Base-by-base conservation (phyloP, 1,139 yeast species). In the Arxiozyma telluris region DNA sequence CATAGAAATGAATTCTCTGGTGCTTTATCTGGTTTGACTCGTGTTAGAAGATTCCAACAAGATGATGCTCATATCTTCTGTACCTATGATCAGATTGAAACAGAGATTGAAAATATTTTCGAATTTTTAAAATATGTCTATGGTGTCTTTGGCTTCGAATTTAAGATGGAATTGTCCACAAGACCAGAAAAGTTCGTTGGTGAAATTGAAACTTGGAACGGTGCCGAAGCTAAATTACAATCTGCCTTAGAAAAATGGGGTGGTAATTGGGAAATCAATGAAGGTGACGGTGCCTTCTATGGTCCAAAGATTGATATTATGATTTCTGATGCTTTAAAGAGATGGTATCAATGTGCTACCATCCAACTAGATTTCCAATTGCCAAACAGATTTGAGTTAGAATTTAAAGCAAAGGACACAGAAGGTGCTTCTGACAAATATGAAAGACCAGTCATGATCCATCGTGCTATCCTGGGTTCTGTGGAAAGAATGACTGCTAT, bases 41-140 rank as follows among this genome's bases (percentile, higher is more conserved):
- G 98, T 72, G 98, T 93, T 47, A 85, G 98, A 73, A 80, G 98
- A 73, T 93, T 93, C 82, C 98, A 93, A 73, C 98, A 93, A 75
- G 98, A 93, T 73, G 98, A 93, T 73, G 97, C 96, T 47, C 98
- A 93, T 69, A 93, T 93, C 59, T 93, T 93, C 82, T 93, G 98
- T 77, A 83, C 89, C 50, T 82, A 81, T 60, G 93, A 86, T 55
- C 98, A 93, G 76, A 87, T 93, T 61, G 90, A 82, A 62, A 71
- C 73, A 41, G 98, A 93, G 74, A 90, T 93, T 61, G 78, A 81
- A 52, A 84, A 83, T 53, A 83, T 87, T 46, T 84, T 93, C 64
- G 87, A 87, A 64, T 84, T 93, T 73, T 79, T 93, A 69, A 77
- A 85, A 66, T 81, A 78, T 61, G 81, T 89, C 50, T 93, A 93